Evolutionary conservation across 2,329 filamentous ascomycete species (phyloP), one percentile per base, ranked within the genome.

Genomic region (Aspergillus felis): DNA sequence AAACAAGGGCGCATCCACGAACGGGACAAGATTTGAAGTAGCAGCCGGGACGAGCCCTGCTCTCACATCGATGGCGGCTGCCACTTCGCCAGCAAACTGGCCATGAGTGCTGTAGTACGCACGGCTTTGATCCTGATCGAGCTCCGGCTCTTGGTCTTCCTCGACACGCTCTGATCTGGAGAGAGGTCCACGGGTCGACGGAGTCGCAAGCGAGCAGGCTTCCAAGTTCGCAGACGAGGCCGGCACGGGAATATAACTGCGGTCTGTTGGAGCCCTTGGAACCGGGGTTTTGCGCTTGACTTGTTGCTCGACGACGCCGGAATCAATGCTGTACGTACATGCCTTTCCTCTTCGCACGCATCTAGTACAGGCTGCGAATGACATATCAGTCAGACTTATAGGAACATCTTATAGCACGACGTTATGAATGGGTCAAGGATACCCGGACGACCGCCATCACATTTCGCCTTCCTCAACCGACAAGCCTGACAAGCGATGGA

Each of bases 1-100:
- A 51, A 65, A 65, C 17, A 65, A 44, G 10, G 63, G 63, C 29
- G 61, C 63, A 61, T 65, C 61, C 1, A 65, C 61, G 20, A 65
- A 57, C 20, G 61, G 62, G 17, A 64, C 59, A 25, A 52, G 49
- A 35, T 55, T 49, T 3, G 59, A 55, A 29, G 51, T 51, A 8
- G 48, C 6, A 8, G 48, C 5, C 17, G 54, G 57, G n/a, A 29
- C 22, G 9, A 58, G 12, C 1, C 63, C 61, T 8, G 57, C 55
- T 56, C 57, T 60, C 28, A 53, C 29, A 5, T 65, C 63, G 46
- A 64, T 63, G 3, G 61, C 57, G 10, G 61, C 57, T 12, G 55
- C 52, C 2, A 64, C 54, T 25, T 62, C 57, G 22, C 55, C 60
- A 24, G 57, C 59, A 42, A 65, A 65, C 6, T 46, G 57, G 8